These are phyloP conservation scores for Tetrapyrgos nigripes DNA, from an alignment of 1,284 basidiomycete genomes.

Conservation along the genomic window DNA sequence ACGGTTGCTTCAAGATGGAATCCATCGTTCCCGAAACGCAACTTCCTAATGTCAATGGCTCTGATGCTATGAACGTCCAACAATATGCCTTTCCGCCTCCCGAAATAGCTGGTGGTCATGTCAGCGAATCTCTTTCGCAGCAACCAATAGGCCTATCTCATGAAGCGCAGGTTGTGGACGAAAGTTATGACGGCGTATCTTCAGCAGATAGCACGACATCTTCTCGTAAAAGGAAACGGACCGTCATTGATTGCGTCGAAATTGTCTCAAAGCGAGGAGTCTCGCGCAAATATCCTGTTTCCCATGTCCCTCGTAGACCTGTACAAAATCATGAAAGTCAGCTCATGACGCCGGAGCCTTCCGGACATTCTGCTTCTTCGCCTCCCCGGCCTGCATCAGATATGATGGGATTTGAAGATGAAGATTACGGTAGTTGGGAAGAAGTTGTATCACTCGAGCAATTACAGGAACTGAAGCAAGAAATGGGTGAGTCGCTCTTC, in stretches of 20 bases:
- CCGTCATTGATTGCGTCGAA: not conserved
- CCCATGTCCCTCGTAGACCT: not conserved
- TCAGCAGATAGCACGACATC: not conserved
- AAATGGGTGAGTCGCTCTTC: slow-evolving; percentile 1
- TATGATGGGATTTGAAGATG: too few species aligned
- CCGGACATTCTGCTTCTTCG: not conserved
- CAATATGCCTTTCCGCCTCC: not conserved
- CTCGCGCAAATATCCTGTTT: not conserved
- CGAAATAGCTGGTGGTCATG: not conserved
- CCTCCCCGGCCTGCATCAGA: not conserved
- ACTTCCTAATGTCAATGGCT: not conserved
- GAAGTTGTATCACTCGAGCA: not conserved
- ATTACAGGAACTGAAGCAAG: slow-evolving; percentile 3
- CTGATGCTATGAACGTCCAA: not conserved
- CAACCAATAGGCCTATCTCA: not conserved
- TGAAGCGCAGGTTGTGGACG: not conserved
- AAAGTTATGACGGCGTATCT: not conserved
- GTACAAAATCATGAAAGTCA: slow-evolving; percentile 12
- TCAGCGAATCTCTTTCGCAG: not conserved
- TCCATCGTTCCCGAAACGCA: slow-evolving; percentile 7
- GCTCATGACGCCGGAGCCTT: slow-evolving; percentile 18
- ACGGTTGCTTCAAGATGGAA: not conserved
- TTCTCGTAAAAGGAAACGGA: not conserved
- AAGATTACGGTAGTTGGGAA: slow-evolving; percentile 13
- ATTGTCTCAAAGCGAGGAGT: not conserved